Base-by-base conservation (phyloP, 805 yeast species). In the Spathaspora boniae region DNA sequence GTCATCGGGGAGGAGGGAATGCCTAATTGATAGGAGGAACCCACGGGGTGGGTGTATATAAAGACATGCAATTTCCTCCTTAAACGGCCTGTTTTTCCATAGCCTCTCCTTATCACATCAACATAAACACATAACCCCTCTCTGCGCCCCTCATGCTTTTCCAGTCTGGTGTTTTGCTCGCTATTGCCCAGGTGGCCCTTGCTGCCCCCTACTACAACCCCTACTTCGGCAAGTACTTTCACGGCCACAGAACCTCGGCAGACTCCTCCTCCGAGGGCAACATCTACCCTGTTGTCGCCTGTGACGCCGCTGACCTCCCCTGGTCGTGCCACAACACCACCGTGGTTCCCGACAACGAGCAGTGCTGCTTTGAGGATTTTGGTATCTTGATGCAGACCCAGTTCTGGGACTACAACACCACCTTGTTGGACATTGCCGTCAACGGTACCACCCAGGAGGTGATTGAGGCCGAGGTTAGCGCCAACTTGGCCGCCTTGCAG, bases 381-480 rank as follows among this genome's bases (percentile, higher is more conserved):
- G 72, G 72, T 1, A 51, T 65, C 15, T 47, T 67, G 40, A 51
- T 66, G 44, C 65, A 56, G 37, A 61, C 72, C 6, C 72, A 67
- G 44, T 67, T 66, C 41, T 65, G 72, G 53, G 48, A 50, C 31
- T 48, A 43, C 26, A 46, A 41, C 34, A 47, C 52, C 5, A 36
- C 31, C 16, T 38, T 25, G n/a, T 30, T 42, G 12, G 44, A 53
- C 32, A 29, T 34, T 29, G 65, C 42, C 12, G 42, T 39, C 3
- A 39, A 39, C 22, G 42, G 42, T 14, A 34, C 42, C 6, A 24
- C 38, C 8, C 18, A 14, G 15, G 38, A 34, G 2, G 35, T 38
- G 5, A 22, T 34, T 21, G 27, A 36, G 8, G 5, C 25, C 14
- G 33, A 37, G 23, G 12, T 16, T 11, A 16, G 16, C 5, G 22